A percentile compares a stretch with the other conserved stretches of the same genome.
Conservation (phyloP, 345 rosid species). For the Aquilaria sinensis region DNA sequence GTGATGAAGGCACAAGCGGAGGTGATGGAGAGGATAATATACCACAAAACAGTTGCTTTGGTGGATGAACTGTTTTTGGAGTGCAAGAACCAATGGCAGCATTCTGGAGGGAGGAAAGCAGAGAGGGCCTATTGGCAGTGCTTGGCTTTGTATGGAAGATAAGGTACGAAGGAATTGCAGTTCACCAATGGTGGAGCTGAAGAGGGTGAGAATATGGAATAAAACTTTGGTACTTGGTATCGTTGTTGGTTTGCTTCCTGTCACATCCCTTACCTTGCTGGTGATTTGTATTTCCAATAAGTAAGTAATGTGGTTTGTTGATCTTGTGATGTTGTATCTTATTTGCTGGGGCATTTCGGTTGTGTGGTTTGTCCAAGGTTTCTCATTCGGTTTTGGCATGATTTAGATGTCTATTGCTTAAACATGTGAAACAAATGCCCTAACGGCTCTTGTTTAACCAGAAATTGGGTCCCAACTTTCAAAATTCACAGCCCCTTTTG, state of each 20-base stretch:
- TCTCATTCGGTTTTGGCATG: no score
- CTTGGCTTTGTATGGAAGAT: conserved; percentile 34
- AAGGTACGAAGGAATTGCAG: conserved; percentile 37
- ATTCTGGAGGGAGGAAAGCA: conserved; percentile 11
- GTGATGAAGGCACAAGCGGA: conserved; percentile 47
- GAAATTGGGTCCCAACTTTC: no score
- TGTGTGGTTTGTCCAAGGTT: no score
- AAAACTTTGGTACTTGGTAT: neutral
- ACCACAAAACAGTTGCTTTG: conserved; percentile 16
- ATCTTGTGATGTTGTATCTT: neutral
- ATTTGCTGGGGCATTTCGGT: no score
- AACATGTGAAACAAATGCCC: no score
- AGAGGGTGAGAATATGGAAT: neutral
- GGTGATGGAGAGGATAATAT: conserved; percentile 29
- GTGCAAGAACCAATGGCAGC: conserved; percentile 31
- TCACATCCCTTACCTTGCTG: neutral
- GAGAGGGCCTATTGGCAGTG: conserved; percentile 51
- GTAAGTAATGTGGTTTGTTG: neutral
- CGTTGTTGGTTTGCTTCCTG: neutral
- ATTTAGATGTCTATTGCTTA: no score
- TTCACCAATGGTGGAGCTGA: conserved; percentile 45
- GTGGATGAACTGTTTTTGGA: conserved; percentile 41
- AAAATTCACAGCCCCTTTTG: no score
- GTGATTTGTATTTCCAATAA: conserved; percentile 4
- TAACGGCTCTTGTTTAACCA: no score